Base-by-base conservation (phyloP, 2,329 filamentous ascomycete genomes). In the Trichophyton benhamiae region DNA sequence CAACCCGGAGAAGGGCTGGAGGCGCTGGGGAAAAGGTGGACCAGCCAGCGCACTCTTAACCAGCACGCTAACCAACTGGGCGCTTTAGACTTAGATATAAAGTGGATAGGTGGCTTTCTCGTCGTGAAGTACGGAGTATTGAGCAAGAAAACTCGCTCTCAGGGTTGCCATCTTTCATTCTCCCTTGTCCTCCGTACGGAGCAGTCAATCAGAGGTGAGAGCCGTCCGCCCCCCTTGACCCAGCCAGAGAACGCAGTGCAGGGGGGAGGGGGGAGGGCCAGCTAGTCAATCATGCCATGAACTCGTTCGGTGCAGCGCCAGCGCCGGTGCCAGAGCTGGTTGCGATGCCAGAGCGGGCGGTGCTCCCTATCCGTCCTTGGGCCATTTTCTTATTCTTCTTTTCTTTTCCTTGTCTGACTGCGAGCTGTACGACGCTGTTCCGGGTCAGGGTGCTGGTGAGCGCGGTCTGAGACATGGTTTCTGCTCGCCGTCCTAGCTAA, bases 401-500 rank as follows among this genome's bases (percentile, higher is more conserved):
- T 44, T 44, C 41, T 44, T 44, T 44, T 44, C 41, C 41, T 44
- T 44, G 41, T 52, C 46, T 52, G 46, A 27, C 46, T 52, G 46
- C 49, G n/a, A 53, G 22, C 25, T 53, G 49, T 53, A 30, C 49
- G 49, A 53, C 49, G 17, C n/a, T 44, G 49, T 20, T 30, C 49
- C 49, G 49, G 49, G 49, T 13, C 49, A 38, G 33, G 20, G 49
- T 33, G 49, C 5, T 53, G 49, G 5, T 53, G 46, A 22, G 22
- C n/a, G 49, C 15, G 49, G 22, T 33, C 49, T 53, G 49, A 53
- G 49, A 53, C 49, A 53, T 53, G 49, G 49, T 27, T 53, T 53
- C 48, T 53, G 46, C 48, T 53, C 11, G 48, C n/a, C 15, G 11
- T n/a, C 30, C 20, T 42, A 13, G 38, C 38, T 42, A 33, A 33